A percentile compares a stretch with the other conserved stretches of the same genome.
Conservation (phyloP, 2,329 filamentous ascomycete genomes). For the Pseudogymnoascus pannorum region DNA sequence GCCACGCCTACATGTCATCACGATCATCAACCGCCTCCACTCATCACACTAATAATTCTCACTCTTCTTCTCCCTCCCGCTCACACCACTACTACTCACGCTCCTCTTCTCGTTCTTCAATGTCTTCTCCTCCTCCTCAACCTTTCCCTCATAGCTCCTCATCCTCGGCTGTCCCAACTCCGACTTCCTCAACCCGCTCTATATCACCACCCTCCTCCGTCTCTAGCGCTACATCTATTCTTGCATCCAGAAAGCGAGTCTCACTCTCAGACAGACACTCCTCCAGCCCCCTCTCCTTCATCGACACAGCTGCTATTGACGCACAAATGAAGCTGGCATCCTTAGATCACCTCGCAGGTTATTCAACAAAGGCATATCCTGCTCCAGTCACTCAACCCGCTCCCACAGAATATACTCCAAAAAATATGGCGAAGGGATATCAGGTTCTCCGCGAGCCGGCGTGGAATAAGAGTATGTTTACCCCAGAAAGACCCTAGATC, state of each 20-base stretch:
- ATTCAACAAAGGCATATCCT: constrained; percentile 46
- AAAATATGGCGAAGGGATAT: constrained; percentile 49
- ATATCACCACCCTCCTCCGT: constrained; percentile 10
- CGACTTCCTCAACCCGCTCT: constrained; percentile 9
- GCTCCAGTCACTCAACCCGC: constrained; percentile 47
- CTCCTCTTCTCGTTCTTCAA: constrained; percentile 22
- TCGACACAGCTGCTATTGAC: constrained; percentile 51
- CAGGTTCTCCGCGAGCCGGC: constrained; percentile 54
- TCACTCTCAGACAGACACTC: constrained; percentile 18
- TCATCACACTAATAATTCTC: constrained; percentile 17
- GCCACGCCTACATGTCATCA: constrained; percentile 1
- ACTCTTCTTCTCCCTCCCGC: constrained; percentile 23
- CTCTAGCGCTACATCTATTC: constrained; percentile 19
- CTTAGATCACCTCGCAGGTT: constrained; percentile 54
- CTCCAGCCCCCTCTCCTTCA: constrained; percentile 45
- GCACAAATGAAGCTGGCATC: constrained; percentile 53
- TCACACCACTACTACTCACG: constrained; percentile 23
- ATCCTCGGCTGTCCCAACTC: constrained; percentile 8
- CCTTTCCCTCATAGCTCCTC: background rate
- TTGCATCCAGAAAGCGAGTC: constrained; percentile 21
- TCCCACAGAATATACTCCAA: constrained; percentile 46
- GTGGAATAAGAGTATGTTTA: constrained; percentile 56
- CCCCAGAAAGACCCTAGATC: constrained; percentile 2
- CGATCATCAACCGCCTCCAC: constrained; percentile 1
- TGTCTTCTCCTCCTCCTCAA: constrained; percentile 15